phyloP scores from a whole-genome alignment of 108 stramenopile species.

The Cylindrotheca closterium region DNA sequence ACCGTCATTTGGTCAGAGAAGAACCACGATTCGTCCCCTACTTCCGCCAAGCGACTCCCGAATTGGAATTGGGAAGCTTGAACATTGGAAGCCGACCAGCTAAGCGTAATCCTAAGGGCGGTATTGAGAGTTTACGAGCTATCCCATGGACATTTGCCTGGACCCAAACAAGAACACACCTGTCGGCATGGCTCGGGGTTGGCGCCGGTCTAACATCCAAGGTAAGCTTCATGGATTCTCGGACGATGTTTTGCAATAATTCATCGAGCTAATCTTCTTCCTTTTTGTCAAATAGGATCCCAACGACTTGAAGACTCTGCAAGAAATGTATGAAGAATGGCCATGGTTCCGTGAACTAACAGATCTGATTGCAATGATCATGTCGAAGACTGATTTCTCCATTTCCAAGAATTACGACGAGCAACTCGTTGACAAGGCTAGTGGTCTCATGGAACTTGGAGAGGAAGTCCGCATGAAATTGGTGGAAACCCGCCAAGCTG shows the following conservation, averaged over 20 bases:
- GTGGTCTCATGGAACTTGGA: constrained; percentile 69
- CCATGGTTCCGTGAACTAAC: constrained; percentile 93
- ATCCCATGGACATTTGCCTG: constrained; percentile 99
- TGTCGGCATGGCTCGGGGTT: constrained; percentile 98
- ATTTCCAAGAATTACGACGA: constrained; percentile 93
- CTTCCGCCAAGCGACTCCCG: constrained; percentile 97
- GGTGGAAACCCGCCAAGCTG: constrained; percentile 77
- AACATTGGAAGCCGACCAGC: constrained; percentile 95
- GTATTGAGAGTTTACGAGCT: constrained; percentile 93
- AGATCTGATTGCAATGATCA: constrained; percentile 93
- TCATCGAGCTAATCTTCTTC: background rate
- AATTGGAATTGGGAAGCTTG: constrained; percentile 86
- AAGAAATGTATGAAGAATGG: constrained; percentile 94
- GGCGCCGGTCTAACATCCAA: constrained; percentile 73
- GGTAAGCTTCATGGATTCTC: no score
- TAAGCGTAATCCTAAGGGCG: constrained; percentile 95
- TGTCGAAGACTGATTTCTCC: constrained; percentile 92
- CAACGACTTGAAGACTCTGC: constrained; percentile 52
- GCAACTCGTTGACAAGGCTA: constrained; percentile 68
- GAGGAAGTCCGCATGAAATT: constrained; percentile 79
- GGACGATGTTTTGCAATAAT: background rate
- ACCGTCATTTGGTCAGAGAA: constrained; percentile 83
- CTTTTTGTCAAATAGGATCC: constrained; percentile 29
- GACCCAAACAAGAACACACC: constrained; percentile 93
- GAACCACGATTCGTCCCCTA: constrained; percentile 95